These are phyloP conservation scores for Alloteropsis angusta DNA, from an alignment of 202 grass and related monocot genomes.

Conservation along the genomic window DNA sequence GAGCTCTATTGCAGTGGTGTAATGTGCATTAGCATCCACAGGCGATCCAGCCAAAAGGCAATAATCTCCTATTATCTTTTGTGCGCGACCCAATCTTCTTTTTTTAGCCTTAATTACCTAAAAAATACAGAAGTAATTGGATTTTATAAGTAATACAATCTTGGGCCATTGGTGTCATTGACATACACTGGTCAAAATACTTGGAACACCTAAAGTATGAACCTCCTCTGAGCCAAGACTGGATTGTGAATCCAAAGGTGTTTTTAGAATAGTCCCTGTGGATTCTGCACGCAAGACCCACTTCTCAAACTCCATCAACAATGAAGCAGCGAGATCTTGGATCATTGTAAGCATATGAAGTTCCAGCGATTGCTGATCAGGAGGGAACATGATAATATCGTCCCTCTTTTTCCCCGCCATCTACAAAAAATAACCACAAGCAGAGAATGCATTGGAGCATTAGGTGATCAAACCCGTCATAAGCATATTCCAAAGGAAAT, in stretches of 20 bases:
- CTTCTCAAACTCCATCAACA: slow-evolving; percentile 99
- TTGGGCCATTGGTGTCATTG: slow-evolving; percentile 21
- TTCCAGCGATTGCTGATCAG: slow-evolving; percentile 79
- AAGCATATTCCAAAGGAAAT: neutral
- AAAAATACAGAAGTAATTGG: slow-evolving; percentile 27
- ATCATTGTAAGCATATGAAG: slow-evolving; percentile 97
- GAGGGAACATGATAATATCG: slow-evolving; percentile 70
- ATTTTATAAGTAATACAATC: slow-evolving; percentile 29
- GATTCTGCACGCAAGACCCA: slow-evolving; percentile 97
- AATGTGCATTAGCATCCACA: slow-evolving; percentile 94
- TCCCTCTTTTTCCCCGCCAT: slow-evolving; percentile 78
- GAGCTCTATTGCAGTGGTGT: slow-evolving; percentile 91
- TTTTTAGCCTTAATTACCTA: slow-evolving; percentile 99
- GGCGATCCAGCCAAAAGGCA: slow-evolving; percentile 94
- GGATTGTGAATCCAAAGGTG: slow-evolving; percentile 94
- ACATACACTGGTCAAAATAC: slow-evolving; percentile 44
- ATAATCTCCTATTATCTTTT: slow-evolving; percentile 97
- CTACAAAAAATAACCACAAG: slow-evolving; percentile 36
- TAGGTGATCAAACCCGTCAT: neutral
- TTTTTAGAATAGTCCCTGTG: slow-evolving; percentile 93
- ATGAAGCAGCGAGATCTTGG: slow-evolving; percentile 86
- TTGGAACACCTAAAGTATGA: slow-evolving; percentile 75
- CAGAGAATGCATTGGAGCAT: neutral
- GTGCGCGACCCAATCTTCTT: slow-evolving; percentile 81
- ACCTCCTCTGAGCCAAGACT: slow-evolving; percentile 99